phyloP scores from a whole-genome alignment of 192 early-diverging fungal species.

The Coemansia sp. region DNA sequence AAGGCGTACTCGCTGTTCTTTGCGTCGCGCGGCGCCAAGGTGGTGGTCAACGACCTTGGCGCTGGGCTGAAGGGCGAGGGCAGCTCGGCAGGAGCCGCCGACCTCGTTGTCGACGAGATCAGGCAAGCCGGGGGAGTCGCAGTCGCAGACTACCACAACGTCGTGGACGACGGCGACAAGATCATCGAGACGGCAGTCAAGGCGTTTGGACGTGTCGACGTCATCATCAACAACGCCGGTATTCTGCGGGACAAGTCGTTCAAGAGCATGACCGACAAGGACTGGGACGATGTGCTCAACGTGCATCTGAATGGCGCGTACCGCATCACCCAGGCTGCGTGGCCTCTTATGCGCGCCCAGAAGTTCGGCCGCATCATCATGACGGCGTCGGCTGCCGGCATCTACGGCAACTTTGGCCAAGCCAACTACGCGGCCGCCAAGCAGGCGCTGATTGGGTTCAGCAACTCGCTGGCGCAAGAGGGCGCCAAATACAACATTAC shows the following conservation, averaged over 20 bases:
- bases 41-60: constrained; percentile 97
- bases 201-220: constrained; percentile 92
- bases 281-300: constrained; percentile 92
- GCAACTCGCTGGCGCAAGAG: constrained; percentile 88
- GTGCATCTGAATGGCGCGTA: constrained; percentile 95
- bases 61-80: constrained; percentile 75
- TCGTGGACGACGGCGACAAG: constrained; percentile 93
- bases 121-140: constrained; percentile 82
- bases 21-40: constrained; percentile 83
- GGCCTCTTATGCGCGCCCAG: constrained; percentile 93
- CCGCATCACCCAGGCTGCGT: constrained; percentile 95
- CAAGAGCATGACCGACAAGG: constrained; percentile 93
- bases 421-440: constrained; percentile 74
- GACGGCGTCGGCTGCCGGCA: constrained; percentile 94
- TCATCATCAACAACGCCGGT: constrained; percentile 98
- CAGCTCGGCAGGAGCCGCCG: constrained; percentile 74
- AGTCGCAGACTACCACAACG: constrained; percentile 94
- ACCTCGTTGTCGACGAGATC: constrained; percentile 95
- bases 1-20: constrained; percentile 92
- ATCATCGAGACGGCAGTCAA: constrained; percentile 96
- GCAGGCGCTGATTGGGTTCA: constrained; percentile 88
- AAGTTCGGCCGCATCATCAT: constrained; percentile 92
- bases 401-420: constrained; percentile 99
- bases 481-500: constrained; percentile 93
- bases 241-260: constrained; percentile 98